Conservation (phyloP, 495 filamentous ascomycete species). For the Penicillium coprophilum region DNA sequence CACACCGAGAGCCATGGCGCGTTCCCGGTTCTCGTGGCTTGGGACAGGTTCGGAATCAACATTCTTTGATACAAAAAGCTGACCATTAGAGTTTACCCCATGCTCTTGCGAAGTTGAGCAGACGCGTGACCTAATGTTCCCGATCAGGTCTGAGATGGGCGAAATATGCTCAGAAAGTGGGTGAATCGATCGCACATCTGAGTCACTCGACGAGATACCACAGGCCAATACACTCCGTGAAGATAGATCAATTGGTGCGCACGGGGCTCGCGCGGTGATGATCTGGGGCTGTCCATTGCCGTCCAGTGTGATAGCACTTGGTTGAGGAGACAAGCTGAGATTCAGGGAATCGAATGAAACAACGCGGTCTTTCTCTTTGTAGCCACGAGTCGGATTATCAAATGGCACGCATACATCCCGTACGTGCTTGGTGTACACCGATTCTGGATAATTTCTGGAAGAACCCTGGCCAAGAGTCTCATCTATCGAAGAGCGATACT, state of each 20-base stretch:
- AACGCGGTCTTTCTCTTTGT: constrained; percentile 61
- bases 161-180: constrained; percentile 34
- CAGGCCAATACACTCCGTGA: constrained; percentile 42
- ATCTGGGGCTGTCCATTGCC: constrained; percentile 68
- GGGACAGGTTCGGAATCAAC: constrained; percentile 31
- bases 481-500: constrained; percentile 42
- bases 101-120: constrained; percentile 21
- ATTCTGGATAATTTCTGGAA: constrained; percentile 41
- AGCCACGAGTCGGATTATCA: constrained; percentile 42
- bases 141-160: constrained; percentile 33
- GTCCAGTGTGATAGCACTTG: constrained; percentile 65
- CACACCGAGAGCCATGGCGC: constrained; percentile 31
- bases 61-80: constrained; percentile 10
- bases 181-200: constrained; percentile 34
- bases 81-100: constrained; percentile 7
- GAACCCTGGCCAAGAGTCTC: constrained; percentile 44
- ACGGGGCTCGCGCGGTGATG: constrained; percentile 59
- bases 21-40: constrained; percentile 48
- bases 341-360: constrained; percentile 86
- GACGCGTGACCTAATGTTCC: constrained; percentile 31
- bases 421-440: constrained; percentile 49
- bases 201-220: constrained; percentile 29
- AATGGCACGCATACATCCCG: constrained; percentile 49
- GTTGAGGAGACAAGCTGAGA: constrained; percentile 58
- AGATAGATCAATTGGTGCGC: constrained; percentile 48